Evolutionary conservation across 768 basidiomycete genomes (phyloP), one percentile per base, ranked within the genome.

Genomic region (Cystofilobasidium bisporidii): DNA sequence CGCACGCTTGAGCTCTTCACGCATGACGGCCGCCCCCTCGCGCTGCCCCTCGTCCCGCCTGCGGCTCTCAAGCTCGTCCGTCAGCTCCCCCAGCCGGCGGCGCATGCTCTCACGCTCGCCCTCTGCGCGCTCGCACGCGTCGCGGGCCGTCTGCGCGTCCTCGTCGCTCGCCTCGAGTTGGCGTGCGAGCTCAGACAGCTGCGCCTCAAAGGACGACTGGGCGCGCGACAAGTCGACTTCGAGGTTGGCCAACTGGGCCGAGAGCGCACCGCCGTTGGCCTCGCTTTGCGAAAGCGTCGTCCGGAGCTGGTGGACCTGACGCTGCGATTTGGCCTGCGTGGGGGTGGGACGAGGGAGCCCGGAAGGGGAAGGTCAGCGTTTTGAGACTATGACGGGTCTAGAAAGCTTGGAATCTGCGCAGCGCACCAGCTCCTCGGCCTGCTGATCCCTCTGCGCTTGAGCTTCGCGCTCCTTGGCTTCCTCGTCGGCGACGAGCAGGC

Each of bases 1-100:
- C 68, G 47, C 24, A 69, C 68, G 62, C 36, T 64, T 40, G 17
- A 69, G 63, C 36, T 69, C 68, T 26, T 69, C 63, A 10, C 68
- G 58, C 33, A 69, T 18, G 14, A 61, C 63, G 11, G 17, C 32
- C 12, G 57, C 68, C 28, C 55, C 40, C 58, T 61, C 58, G n/a
- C 64, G 50, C 36, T 69, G 63, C 8, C 59, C 68, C 30, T 64
- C 68, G 17, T 61, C 63, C n/a, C 68, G 36, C 58, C 45, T 50
- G 14, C 11, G 12, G 48, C 48, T 53, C 47, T 69, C 68, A 1
- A 61, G 26, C 57, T 69, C 68, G 33, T 58, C 67, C 15, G 47
- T 47, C 9, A 68, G 38, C 55, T 68, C 67, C 22, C 45, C 67
- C n/a, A 68, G 55, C 32, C 41, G 61, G 1, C 61, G 24, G 33